Base-by-base conservation (phyloP, 2,329 filamentous ascomycete genomes). In the Fusarium staphyleae region DNA sequence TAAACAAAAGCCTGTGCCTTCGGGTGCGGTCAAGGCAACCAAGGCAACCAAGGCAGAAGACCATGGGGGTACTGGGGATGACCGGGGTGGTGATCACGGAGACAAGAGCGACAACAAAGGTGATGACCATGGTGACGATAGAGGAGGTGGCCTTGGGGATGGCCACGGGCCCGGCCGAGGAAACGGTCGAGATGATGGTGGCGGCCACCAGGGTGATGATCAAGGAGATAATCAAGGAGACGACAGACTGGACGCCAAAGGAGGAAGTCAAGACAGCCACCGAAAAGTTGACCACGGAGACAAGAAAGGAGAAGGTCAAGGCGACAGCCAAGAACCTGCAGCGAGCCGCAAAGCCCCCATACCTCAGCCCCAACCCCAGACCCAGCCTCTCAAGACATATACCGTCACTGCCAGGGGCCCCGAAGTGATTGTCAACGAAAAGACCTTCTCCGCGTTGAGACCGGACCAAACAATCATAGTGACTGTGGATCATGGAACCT, bases 381-480 rank as follows among this genome's bases (percentile, higher is more conserved):
- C 53, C 16, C 47, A 51, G 19, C 52, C 34, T 5, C 57, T 63
- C 14, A 60, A 48, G 24, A 58, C 52, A 3, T 76, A 79, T 52
- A 75, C 71, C 1, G 66, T 84, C 4, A 78, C 73, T 13, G 75
- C 80, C 10, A 75, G 75, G 37, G 77, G 75, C 3, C 70, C 72
- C 30, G 68, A 72, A 29, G 79, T 84, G 5, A 69, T 81, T 44
- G 78, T 84, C 52, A 77, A 80, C 52, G 71, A 70, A 29, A 69
- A 74, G 44, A 83, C 79, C 0, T 76, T 81, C 47, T 70, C 68
- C 0, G 71, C 75, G 47, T 70, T 76, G 26, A 66, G 70, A 12
- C 62, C 72, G 5, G 69, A 67, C 5, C 64, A 71, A 48, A 80
- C 75, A 0, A 76, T 70, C 11, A 76, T 72, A 2, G 75, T 82